Base-by-base conservation (phyloP, 1,284 basidiomycete genomes). In the Hymenochaete sp. region DNA sequence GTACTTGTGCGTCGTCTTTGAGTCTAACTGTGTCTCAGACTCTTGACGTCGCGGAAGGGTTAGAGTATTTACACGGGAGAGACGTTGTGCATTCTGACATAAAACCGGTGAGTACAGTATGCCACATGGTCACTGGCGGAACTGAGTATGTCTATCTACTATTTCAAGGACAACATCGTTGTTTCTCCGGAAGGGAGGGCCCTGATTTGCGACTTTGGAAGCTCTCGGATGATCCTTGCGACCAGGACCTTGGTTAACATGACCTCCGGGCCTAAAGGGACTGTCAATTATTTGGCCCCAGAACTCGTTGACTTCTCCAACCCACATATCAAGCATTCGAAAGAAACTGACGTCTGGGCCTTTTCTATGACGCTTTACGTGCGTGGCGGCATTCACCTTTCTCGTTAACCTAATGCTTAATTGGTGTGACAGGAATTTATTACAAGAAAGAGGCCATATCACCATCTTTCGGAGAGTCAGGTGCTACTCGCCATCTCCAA, bases 331-430 rank as follows among this genome's bases (percentile, higher is more conserved):
- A 42, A 24, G 38, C 29, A 43, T 27, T 26, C 46, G 9, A 37
- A 25, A 31, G 22, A 21, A 11, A 46, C 46, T 6, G 46, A 48
- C 38, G 21, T 48, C 9, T 48, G 46, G 46, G 40, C 46, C 10
- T 37, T 48, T 14, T 40, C 41, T n/a, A 48, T 48, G 46, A 48
- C 45, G 19, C 19, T 41, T 18, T 47, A 47, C 36, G 45, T 47
- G 8, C 32, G 32, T 35, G 5, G 32, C 13, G 13, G 5, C 5
- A 6, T n/a, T 6, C 14, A n/a, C 21, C 8, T 5, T 16, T 35
- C 13, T 6, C 32, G 8, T 35, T 35, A 6, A 6, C 21, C 13
- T n/a, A 4, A 6, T 35, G 5, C 32, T 35, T 8, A 35, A n/a
- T 6, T 35, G 21, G 13, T 6, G 21, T n/a, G 5, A 6, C 32